phyloP scores from a whole-genome alignment of 805 yeast genomes.

The Saccharomycopsis fodiens region DNA sequence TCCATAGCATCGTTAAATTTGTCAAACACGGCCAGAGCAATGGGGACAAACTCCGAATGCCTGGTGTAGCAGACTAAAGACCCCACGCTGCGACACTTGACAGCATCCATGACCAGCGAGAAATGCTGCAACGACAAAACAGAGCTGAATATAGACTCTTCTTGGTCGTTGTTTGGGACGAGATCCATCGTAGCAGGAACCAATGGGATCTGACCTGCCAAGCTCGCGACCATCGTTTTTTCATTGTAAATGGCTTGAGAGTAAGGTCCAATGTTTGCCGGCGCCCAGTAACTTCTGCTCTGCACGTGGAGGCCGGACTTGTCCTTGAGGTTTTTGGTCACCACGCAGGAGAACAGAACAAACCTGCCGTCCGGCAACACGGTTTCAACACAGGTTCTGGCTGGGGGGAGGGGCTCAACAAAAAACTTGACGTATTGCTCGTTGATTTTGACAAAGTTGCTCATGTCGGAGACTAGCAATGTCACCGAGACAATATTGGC shows the following conservation, averaged over 20 bases:
- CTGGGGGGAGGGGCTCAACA: constrained; percentile 65
- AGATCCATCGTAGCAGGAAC: constrained; percentile 64
- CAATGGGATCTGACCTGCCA: constrained; percentile 91
- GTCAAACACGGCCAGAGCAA: constrained; percentile 4
- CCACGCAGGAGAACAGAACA: constrained; percentile 57
- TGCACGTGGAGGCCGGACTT: constrained; percentile 74
- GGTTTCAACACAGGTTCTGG: constrained; percentile 78
- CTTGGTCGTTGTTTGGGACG: constrained; percentile 11
- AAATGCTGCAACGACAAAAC: constrained; percentile 70
- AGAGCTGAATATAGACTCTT: constrained; percentile 27
- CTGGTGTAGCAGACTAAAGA: constrained; percentile 51
- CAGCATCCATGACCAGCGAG: constrained; percentile 49
- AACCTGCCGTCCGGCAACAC: constrained; percentile 30
- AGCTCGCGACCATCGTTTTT: constrained; percentile 41
- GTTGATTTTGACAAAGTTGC: constrained; percentile 55
- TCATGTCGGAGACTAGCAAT: constrained; percentile 57
- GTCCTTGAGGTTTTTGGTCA: constrained; percentile 25
- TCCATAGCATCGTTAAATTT: background rate
- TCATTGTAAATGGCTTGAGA: constrained; percentile 67
- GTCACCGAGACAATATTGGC: constrained; percentile 26
- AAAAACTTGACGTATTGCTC: constrained; percentile 50
- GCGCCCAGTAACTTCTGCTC: constrained; percentile 96
- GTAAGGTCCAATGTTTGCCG: constrained; percentile 96
- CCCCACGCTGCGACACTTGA: constrained; percentile 38
- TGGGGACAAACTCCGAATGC: constrained; percentile 22